Evolutionary conservation across 495 filamentous ascomycete genomes (phyloP).

Genomic region (Neurospora sp.): DNA sequence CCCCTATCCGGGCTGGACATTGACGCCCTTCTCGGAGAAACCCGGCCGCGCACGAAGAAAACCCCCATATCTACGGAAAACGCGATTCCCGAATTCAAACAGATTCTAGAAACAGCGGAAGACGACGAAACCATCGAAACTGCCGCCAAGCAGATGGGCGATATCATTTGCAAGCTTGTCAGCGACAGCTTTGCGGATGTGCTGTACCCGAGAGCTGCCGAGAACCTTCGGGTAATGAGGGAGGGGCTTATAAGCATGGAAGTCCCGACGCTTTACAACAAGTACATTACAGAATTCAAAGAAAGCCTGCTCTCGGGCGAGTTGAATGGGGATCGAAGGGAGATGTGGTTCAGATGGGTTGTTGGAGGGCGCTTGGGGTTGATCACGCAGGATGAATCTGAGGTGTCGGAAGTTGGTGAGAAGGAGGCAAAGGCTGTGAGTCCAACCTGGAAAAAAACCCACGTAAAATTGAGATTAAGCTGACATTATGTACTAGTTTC

Average conservation of each 20-base stretch:
- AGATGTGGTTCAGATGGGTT: constrained; percentile 69
- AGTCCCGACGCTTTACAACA: constrained; percentile 68
- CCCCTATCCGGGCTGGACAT: constrained; percentile 90
- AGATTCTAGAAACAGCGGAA: constrained; percentile 55
- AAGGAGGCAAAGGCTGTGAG: constrained; percentile 58
- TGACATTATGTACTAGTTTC: background rate
- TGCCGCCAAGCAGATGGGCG: constrained; percentile 63
- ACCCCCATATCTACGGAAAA: constrained; percentile 66
- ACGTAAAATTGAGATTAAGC: background rate
- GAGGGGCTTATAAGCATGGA: constrained; percentile 70
- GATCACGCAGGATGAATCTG: constrained; percentile 52
- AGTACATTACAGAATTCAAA: constrained; percentile 63
- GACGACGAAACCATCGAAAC: constrained; percentile 53
- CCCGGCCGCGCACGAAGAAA: constrained; percentile 14
- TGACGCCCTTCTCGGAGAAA: constrained; percentile 59
- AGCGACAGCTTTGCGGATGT: constrained; percentile 62
- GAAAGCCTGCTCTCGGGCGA: constrained; percentile 56
- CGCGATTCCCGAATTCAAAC: constrained; percentile 87
- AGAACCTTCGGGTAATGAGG: constrained; percentile 67
- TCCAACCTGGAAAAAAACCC: background rate
- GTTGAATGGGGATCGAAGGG: constrained; percentile 70
- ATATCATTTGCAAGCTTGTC: constrained; percentile 60
- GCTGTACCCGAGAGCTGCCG: constrained; percentile 64
- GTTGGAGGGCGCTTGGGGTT: constrained; percentile 59
- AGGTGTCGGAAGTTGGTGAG: constrained; percentile 52